Percentiles rank a stretch among this genome's conserved stretches.
phyloP scores from a whole-genome alignment of 495 filamentous ascomycete species.

The Pyronema domesticum region DNA sequence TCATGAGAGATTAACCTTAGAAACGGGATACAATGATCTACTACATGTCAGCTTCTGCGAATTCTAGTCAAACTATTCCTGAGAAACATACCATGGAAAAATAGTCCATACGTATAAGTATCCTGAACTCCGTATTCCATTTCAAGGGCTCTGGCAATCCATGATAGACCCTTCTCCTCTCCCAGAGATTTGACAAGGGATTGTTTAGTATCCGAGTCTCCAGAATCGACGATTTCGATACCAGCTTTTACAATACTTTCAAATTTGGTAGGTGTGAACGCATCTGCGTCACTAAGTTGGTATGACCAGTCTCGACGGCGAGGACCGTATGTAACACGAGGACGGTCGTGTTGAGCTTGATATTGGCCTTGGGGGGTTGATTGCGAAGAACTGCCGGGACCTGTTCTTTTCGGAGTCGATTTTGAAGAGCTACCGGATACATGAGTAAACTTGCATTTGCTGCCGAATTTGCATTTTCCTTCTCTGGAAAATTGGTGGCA shows the following conservation, averaged over 20 bases:
- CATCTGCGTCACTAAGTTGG: neutral
- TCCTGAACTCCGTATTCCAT: too few species aligned
- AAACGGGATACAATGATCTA: slow-evolving; percentile 31
- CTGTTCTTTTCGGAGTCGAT: too few species aligned
- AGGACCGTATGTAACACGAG: neutral
- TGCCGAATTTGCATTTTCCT: slow-evolving; percentile 8
- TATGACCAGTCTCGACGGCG: neutral
- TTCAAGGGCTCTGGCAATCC: slow-evolving; percentile 14
- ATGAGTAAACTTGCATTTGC: slow-evolving; percentile 13
- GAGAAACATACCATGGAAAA: neutral
- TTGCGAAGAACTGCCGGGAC: too few species aligned
- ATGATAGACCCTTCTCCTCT: slow-evolving; percentile 8
- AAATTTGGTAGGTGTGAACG: slow-evolving; percentile 3
- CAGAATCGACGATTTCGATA: slow-evolving; percentile 13
- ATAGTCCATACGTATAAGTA: neutral
- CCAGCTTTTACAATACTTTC: slow-evolving; percentile 9
- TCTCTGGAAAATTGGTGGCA: neutral
- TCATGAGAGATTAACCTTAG: slow-evolving; percentile 34
- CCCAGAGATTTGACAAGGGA: slow-evolving; percentile 17
- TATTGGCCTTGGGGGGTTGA: too few species aligned
- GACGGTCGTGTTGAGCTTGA: too few species aligned
- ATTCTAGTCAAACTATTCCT: neutral
- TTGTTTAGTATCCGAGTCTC: slow-evolving; percentile 14
- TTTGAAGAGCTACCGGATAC: neutral
- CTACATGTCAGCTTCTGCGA: slow-evolving; percentile 5